These are phyloP conservation scores for Neurospora sp. DNA, from an alignment of 495 filamentous ascomycete genomes.

Conservation along the genomic window DNA sequence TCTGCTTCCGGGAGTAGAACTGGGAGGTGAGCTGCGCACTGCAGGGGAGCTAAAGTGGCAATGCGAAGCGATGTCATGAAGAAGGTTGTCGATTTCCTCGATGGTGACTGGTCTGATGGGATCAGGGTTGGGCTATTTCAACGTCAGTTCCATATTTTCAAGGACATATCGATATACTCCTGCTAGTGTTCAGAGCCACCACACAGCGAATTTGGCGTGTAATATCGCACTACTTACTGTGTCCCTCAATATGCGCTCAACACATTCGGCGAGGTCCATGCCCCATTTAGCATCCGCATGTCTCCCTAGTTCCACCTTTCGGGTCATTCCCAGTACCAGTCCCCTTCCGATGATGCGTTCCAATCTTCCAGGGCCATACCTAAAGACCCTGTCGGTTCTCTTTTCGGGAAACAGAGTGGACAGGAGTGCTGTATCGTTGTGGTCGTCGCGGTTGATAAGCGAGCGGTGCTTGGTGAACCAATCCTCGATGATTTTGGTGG, in stretches of 20 bases:
- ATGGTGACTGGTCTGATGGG: constrained; percentile 44
- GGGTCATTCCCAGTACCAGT: constrained; percentile 47
- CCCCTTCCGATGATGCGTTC: constrained; percentile 54
- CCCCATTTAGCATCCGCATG: constrained; percentile 46
- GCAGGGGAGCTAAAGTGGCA: constrained; percentile 59
- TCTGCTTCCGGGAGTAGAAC: constrained; percentile 21
- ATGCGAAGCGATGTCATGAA: constrained; percentile 53
- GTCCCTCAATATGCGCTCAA: constrained; percentile 54
- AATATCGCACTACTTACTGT: constrained; percentile 38
- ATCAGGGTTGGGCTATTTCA: constrained; percentile 29
- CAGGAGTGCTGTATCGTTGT: constrained; percentile 50
- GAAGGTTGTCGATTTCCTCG: constrained; percentile 61
- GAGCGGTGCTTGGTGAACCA: constrained; percentile 54
- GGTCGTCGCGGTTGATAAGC: constrained; percentile 39
- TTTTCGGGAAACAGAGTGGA: constrained; percentile 67
- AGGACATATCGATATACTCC: background rate
- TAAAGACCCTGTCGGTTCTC: constrained; percentile 66
- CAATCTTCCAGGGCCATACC: constrained; percentile 47
- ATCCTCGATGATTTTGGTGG: constrained; percentile 25
- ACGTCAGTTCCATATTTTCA: background rate
- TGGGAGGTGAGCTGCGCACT: constrained; percentile 41
- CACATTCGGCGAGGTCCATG: constrained; percentile 59
- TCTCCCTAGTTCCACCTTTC: constrained; percentile 49
- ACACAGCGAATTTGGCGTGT: constrained; percentile 4
- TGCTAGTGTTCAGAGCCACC: background rate